These are phyloP conservation scores for Trypanosoma rangeli DNA, from an alignment of 208 protist genomes.

Conservation along the genomic window DNA sequence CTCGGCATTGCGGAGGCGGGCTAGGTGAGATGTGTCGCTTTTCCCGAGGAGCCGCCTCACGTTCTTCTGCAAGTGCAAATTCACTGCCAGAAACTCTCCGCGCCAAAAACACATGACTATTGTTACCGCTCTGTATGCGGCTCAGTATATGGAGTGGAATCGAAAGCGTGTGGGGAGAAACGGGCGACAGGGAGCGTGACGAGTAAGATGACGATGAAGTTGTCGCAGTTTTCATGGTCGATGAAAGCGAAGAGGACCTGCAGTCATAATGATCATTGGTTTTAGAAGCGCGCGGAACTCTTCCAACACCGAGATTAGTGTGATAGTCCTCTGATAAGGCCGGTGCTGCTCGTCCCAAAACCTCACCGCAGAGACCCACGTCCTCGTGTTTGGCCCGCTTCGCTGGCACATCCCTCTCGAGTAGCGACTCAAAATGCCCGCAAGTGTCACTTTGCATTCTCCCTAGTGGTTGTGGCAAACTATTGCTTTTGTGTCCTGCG, in stretches of 20 bases:
- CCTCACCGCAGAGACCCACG: neutral
- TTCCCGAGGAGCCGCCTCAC: constrained; percentile 7
- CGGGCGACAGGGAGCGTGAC: constrained; percentile 20
- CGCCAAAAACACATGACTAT: constrained; percentile 33
- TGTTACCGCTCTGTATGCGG: constrained; percentile 27
- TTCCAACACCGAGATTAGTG: neutral
- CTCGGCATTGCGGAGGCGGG: neutral
- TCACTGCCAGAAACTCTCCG: neutral
- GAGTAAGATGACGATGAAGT: constrained; percentile 14
- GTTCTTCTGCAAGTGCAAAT: constrained; percentile 2
- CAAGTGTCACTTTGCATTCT: neutral
- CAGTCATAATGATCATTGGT: neutral
- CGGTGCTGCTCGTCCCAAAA: neutral
- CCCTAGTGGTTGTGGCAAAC: neutral
- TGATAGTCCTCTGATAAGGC: neutral
- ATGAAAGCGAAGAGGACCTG: neutral
- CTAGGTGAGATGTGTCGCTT: neutral
- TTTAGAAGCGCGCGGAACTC: neutral
- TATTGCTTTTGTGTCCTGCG: neutral
- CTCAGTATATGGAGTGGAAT: constrained; percentile 20
- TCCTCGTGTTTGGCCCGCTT: neutral
- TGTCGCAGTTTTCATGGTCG: neutral
- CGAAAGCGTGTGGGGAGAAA: neutral
- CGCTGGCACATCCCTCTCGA: neutral
- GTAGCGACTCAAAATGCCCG: neutral